A percentile compares a stretch with the other conserved stretches of the same genome.
phyloP scores from a whole-genome alignment of 2,329 filamentous ascomycete genomes.

The Periconia sp. region DNA sequence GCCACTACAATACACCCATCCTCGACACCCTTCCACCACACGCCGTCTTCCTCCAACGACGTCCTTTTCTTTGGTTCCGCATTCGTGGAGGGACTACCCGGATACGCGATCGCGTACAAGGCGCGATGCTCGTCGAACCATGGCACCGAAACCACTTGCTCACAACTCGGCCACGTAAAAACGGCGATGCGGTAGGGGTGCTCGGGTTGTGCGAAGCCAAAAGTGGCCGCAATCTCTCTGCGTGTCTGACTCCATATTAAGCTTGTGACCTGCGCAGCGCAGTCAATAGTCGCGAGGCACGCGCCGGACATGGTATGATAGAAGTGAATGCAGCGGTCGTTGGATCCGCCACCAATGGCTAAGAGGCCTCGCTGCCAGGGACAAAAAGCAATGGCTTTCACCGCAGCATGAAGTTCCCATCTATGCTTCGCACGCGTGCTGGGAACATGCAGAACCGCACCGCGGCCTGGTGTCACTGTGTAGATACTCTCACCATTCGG shows the following conservation, averaged over 20 bases:
- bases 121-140: conserved; percentile 80
- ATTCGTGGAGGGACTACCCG: conserved; percentile 51
- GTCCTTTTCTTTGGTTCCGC: conserved; percentile 19
- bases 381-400: conserved; percentile 96
- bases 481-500: conserved; percentile 35
- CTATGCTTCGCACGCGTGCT: conserved; percentile 66
- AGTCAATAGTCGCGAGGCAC: conserved; percentile 84
- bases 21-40: conserved; percentile 59
- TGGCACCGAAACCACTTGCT: conserved; percentile 79
- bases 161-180: conserved; percentile 92
- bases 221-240: conserved; percentile 87
- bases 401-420: conserved; percentile 80
- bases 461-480: conserved; percentile 35
- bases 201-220: conserved; percentile 89
- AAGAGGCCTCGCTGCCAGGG: conserved; percentile 88
- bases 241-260: conserved; percentile 86
- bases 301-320: conserved; percentile 84
- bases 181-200: conserved; percentile 88
- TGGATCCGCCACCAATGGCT: conserved; percentile 89
- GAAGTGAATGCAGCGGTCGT: conserved; percentile 95
- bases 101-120: conserved; percentile 85
- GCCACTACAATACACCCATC: conserved; percentile 90
- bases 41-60: conserved; percentile 56
- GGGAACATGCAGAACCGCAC: conserved; percentile 49
- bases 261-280: conserved; percentile 89